Base-by-base conservation (phyloP, 345 rosid genomes). In the Eucalyptus camaldulensis region DNA sequence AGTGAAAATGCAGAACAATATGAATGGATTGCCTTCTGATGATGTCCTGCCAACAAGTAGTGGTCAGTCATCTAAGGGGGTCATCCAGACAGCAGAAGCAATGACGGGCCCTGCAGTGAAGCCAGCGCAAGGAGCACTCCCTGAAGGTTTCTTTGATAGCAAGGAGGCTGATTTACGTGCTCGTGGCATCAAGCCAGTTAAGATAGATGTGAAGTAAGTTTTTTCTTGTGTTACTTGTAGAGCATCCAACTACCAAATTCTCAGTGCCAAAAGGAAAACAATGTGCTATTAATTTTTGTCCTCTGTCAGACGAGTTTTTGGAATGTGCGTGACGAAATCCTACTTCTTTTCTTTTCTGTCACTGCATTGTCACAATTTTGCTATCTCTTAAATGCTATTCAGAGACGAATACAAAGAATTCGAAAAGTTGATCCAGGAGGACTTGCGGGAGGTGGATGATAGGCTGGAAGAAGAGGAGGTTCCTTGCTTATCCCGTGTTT, bases 381-480 rank as follows among this genome's bases (percentile, higher is more conserved):
- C 72, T 87, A 47, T 69, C 90, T 44, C 87, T 87, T 58, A 86
- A 91, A 87, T 91, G 53, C 33, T 90, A 54, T 45, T 89, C 90
- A 97, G 99, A 88, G 99, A 97, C 53, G 99, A 97, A 92, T 97
- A 97, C 95, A 98, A 95, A 91, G 99, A 96, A 90, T 97, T 97
- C 56, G 98, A 98, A 92, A 98, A 96, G 94, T 89, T 94, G 93
- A 98, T 98, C 87, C 96, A 97, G 92, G 99, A 96, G 60, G 99
- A 98, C 91, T 90, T 98, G 93, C 93, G 89, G 89, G 97, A 93
- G 91, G 99, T 98, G 60, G 99, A 98, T 92, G 91, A 93, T 87
- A 97, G 99, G 33, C 88, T 98, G 93, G 99, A 96, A 93, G 99
- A 98, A 93, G 99, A 97, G 88, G 99, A 98, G 99, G 99, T 96